These are phyloP conservation scores for Daldinia childiae DNA, from an alignment of 495 filamentous ascomycete species.

Conservation along the genomic window DNA sequence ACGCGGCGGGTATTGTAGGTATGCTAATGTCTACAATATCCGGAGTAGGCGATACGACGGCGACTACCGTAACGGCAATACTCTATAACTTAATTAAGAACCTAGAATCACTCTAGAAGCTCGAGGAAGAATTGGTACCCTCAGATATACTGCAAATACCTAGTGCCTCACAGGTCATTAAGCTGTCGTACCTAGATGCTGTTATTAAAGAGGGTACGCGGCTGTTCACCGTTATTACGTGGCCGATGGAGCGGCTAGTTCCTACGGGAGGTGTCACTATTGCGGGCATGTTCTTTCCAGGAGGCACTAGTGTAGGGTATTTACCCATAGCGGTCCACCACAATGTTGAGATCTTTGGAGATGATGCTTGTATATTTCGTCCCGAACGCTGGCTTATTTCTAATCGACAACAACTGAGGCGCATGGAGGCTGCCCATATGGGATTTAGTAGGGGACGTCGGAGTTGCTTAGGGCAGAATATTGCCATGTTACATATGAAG, in stretches of 20 bases:
- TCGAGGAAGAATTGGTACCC: constrained; percentile 61
- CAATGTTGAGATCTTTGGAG: constrained; percentile 60
- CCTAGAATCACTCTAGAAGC: constrained; percentile 52
- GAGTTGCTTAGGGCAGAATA: constrained; percentile 71
- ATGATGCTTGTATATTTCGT: constrained; percentile 61
- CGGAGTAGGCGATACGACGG: constrained; percentile 66
- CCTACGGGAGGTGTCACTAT: constrained; percentile 62
- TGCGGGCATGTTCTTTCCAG: constrained; percentile 61
- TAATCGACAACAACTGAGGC: constrained; percentile 46
- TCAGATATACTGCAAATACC: constrained; percentile 39
- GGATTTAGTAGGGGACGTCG: constrained; percentile 68
- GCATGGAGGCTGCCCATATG: constrained; percentile 57
- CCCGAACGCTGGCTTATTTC: constrained; percentile 65
- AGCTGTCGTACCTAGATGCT: constrained; percentile 67
- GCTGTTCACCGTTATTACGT: constrained; percentile 59
- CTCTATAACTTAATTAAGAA: constrained; percentile 63
- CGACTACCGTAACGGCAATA: constrained; percentile 59
- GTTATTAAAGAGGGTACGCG: constrained; percentile 69
- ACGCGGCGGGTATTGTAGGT: constrained; percentile 49
- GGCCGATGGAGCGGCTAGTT: constrained; percentile 65
- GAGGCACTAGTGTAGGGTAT: constrained; percentile 50
- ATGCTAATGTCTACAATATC: constrained; percentile 59
- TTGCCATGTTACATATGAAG: constrained; percentile 69
- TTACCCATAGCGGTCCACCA: constrained; percentile 58
- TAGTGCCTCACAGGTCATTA: constrained; percentile 27